Conservation (phyloP, 2,329 filamentous ascomycete species). For the Hypoxylon sp. region DNA sequence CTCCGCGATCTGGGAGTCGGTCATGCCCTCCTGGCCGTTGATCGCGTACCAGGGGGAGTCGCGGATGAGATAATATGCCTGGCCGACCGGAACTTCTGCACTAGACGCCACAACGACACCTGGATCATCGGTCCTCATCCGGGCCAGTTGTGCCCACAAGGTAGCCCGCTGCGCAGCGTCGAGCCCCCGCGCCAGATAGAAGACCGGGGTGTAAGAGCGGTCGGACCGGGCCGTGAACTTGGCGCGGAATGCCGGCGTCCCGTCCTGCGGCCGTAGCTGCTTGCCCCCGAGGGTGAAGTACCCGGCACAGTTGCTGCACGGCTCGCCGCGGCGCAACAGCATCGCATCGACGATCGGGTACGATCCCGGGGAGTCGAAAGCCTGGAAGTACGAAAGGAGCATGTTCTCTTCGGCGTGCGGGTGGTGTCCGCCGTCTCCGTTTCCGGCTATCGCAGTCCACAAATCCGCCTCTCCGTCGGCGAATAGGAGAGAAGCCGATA, state of each 20-base stretch:
- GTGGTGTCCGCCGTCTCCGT: slow-evolving; percentile 29
- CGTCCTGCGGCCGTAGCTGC: slow-evolving; percentile 45
- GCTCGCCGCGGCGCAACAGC: slow-evolving; percentile 49
- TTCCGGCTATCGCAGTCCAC: slow-evolving; percentile 47
- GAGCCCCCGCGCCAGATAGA: slow-evolving; percentile 50
- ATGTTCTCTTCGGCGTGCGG: slow-evolving; percentile 53
- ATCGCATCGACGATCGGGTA: slow-evolving; percentile 54
- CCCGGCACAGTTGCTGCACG: slow-evolving; percentile 50
- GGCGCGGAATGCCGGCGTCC: slow-evolving; percentile 48
- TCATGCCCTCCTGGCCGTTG: slow-evolving; percentile 53
- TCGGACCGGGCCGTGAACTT: slow-evolving; percentile 54
- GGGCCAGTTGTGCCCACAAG: slow-evolving; percentile 50
- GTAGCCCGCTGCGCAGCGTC: slow-evolving; percentile 39
- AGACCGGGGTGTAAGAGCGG: slow-evolving; percentile 52
- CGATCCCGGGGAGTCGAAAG: slow-evolving; percentile 53
- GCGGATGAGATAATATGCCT: slow-evolving; percentile 51
- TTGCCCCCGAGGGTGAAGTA: slow-evolving; percentile 52
- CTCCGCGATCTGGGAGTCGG: slow-evolving; percentile 52
- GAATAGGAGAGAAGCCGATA: slow-evolving; percentile 51
- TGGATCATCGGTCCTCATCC: slow-evolving; percentile 49
- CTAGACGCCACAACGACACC: slow-evolving; percentile 39
- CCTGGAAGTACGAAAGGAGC: slow-evolving; percentile 51
- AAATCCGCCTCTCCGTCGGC: slow-evolving; percentile 51
- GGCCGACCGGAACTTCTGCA: slow-evolving; percentile 44
- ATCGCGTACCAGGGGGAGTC: slow-evolving; percentile 53